Evolutionary conservation across 805 yeast species (phyloP).

Genomic region (Priceomyces fermenticarens): DNA sequence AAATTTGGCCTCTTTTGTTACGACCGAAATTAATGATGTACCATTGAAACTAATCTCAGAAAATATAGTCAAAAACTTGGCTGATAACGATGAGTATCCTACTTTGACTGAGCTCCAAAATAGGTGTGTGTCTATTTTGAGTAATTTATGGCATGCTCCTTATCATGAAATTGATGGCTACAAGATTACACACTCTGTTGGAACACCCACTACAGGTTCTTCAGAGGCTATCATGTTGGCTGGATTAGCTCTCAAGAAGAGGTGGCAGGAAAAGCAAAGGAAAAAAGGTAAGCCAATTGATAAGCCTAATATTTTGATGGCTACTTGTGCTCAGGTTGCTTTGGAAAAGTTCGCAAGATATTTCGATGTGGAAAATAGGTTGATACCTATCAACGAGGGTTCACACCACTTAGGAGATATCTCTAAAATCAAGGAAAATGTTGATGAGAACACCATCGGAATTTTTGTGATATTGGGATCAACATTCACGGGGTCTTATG

Average conservation of each 20-base stretch:
- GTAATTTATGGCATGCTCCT: constrained; percentile 80
- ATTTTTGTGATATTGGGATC: constrained; percentile 85
- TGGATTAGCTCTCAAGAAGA: constrained; percentile 87
- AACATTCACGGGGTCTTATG: constrained; percentile 91
- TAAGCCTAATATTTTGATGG: constrained; percentile 87
- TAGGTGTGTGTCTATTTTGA: constrained; percentile 77
- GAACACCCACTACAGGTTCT: constrained; percentile 92
- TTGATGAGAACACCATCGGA: constrained; percentile 93
- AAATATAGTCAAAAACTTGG: constrained; percentile 81
- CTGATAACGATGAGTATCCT: constrained; percentile 93
- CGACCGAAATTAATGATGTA: constrained; percentile 55
- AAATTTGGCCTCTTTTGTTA: constrained; percentile 87
- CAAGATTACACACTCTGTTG: constrained; percentile 49
- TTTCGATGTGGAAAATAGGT: constrained; percentile 84
- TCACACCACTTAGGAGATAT: constrained; percentile 66
- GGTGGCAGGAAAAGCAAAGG: constrained; percentile 71
- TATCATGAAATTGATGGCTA: constrained; percentile 20
- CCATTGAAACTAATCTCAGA: constrained; percentile 52
- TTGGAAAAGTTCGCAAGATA: constrained; percentile 91
- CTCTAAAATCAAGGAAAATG: constrained; percentile 52
- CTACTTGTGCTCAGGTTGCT: constrained; percentile 90
- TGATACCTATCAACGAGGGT: constrained; percentile 61
- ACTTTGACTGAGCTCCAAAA: constrained; percentile 74
- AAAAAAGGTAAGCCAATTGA: constrained; percentile 56
- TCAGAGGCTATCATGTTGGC: constrained; percentile 93